These are phyloP conservation scores for Torulaspora microellipsoides DNA, from an alignment of 805 yeast genomes.

Conservation along the genomic window DNA sequence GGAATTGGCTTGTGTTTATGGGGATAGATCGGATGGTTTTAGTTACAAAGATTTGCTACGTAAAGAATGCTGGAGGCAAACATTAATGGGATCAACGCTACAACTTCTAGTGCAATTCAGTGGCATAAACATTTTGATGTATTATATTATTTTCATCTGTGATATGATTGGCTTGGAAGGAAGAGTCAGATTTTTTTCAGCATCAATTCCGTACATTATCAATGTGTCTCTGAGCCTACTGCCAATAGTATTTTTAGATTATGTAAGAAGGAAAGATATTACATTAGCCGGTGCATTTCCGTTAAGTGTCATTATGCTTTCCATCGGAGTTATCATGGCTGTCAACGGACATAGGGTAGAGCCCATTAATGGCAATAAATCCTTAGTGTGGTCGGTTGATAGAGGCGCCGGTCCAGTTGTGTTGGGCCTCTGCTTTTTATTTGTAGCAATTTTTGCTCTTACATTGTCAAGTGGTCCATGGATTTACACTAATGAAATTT, in stretches of 20 bases:
- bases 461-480: constrained; percentile 45
- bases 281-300: constrained; percentile 41
- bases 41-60: constrained; percentile 33
- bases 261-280: constrained; percentile 44
- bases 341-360: constrained; percentile 34
- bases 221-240: constrained; percentile 40
- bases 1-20: constrained; percentile 16
- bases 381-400: constrained; percentile 35
- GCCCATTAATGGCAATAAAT: constrained; percentile 33
- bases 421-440: constrained; percentile 42
- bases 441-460: constrained; percentile 45
- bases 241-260: constrained; percentile 43
- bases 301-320: constrained; percentile 35
- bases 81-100: constrained; percentile 36
- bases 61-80: constrained; percentile 33
- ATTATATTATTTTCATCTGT: constrained; percentile 44
- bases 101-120: constrained; percentile 45
- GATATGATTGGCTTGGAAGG: constrained; percentile 44
- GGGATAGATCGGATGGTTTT: constrained; percentile 11
- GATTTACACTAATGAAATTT: constrained; percentile 48
- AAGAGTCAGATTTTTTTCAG: constrained; percentile 31
- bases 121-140: constrained; percentile 42
- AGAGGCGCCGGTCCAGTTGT: constrained; percentile 41
- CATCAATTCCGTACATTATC: constrained; percentile 40
- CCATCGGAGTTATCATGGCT: constrained; percentile 38